Evolutionary conservation across 306 rosid species (phyloP), one percentile per base, ranked within the genome.

Genomic region (Cyamopsis tetragonoloba): DNA sequence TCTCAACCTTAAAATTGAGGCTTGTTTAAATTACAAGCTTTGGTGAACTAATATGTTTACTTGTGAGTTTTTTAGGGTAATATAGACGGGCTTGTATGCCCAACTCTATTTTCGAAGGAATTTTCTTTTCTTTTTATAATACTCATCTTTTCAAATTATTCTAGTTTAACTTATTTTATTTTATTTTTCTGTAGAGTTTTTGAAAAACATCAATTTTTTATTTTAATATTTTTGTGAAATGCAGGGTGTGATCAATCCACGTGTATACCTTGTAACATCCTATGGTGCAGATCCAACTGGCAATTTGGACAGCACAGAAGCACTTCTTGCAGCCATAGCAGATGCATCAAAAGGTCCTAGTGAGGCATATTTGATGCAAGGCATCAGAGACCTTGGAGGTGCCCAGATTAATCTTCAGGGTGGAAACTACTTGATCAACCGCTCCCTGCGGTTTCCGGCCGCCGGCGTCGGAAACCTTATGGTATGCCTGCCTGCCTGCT

Each of bases 201-300:
- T n/a, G 59, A 4, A 39, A 71, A 58, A 26, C 61, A 37, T 78
- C 48, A 60, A 54, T 43, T 47, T 59, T 35, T 60, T 73, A 72
- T 59, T 35, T 60, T 73, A 72, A 79, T 51, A 19, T 43, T 59
- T n/a, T 58, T 51, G 17, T 76, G 57, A 26, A 18, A 8, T 77
- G 77, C 70, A 89, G 95, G 91, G 66, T 67, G 57, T 22, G 68
- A 38, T 4, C 22, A 74, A 77, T 63, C 32, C 84, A 41, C 71
- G 77, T 3, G 86, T 80, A 30, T 88, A 81, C 72, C 83, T 4
- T 59, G 90, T 83, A 50, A 93, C 95, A 23, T 51, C 84, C 0
- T 93, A 83, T 58, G 99, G 99, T 2, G 97, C 95, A 27, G 99
- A 93, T 73, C 95, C 97, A 13, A 88, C 89, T 0, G 99, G 96